Conservation (phyloP, 352 stramenopile species). For the Blastocystis sp. region DNA sequence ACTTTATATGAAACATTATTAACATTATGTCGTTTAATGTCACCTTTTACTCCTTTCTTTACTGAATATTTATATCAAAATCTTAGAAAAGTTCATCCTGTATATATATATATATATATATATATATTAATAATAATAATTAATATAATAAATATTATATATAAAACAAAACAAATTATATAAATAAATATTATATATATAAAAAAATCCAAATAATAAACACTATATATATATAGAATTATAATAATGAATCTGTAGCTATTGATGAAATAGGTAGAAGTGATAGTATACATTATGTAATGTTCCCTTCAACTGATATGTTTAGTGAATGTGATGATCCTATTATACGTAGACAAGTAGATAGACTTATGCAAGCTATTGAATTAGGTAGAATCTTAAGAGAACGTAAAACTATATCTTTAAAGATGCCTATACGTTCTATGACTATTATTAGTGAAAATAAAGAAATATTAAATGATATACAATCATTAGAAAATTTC, state of each 20-base stretch:
- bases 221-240: conserved; percentile 18
- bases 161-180: no score
- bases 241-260: conserved; percentile 43
- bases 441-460: conserved; percentile 76
- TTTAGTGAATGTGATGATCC: conserved; percentile 40
- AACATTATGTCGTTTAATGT: conserved; percentile 73
- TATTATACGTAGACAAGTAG: conserved; percentile 29
- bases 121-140: no score
- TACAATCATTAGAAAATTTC: conserved; percentile 67
- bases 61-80: conserved; percentile 98
- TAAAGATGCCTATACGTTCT: conserved; percentile 84
- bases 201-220: no score
- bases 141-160: no score
- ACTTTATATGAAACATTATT: conserved; percentile 94
- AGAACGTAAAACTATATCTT: conserved; percentile 79
- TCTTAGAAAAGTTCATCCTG: conserved; percentile 77
- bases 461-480: conserved; percentile 53
- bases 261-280: conserved; percentile 65
- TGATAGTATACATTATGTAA: conserved; percentile 79
- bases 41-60: conserved; percentile 97
- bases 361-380: conserved; percentile 70
- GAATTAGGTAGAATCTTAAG: conserved; percentile 80
- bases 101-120: conserved; percentile 41
- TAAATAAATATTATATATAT: no score
- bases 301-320: conserved; percentile 72